These are phyloP conservation scores for Lagerstroemia speciosa DNA, from an alignment of 345 rosid genomes.

Conservation along the genomic window DNA sequence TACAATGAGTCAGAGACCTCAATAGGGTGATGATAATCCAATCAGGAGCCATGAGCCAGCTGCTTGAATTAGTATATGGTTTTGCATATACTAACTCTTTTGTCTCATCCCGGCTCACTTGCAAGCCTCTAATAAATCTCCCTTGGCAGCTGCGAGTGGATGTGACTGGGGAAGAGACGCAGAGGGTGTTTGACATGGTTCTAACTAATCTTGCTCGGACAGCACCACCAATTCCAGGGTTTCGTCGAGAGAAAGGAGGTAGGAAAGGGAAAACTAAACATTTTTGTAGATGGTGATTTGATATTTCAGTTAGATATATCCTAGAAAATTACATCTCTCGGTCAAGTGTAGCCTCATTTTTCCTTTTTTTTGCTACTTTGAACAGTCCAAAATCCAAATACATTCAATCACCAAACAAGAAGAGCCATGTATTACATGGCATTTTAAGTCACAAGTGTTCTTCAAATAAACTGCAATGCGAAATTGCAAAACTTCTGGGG, in stretches of 20 bases:
- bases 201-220: conserved; percentile 40
- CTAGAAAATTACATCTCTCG: neutral
- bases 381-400: neutral
- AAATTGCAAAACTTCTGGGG: neutral
- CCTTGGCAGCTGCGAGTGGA: conserved; percentile 48
- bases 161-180: conserved; percentile 38
- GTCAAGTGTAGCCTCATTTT: neutral
- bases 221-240: conserved; percentile 62
- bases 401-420: neutral
- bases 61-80: neutral
- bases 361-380: neutral
- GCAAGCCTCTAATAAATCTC: conserved; percentile 1
- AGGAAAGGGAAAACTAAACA: neutral
- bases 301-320: neutral
- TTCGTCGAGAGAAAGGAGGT: conserved; percentile 62
- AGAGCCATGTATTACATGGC: neutral
- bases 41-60: neutral
- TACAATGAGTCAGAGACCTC: neutral
- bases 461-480: neutral
- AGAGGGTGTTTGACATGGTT: conserved; percentile 37
- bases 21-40: neutral
- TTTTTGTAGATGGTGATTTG: neutral
- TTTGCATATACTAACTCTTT: neutral
- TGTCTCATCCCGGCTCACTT: neutral
- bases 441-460: neutral